Conservation (phyloP, 768 basidiomycete genomes). For the Kwoniella dejecticola region DNA sequence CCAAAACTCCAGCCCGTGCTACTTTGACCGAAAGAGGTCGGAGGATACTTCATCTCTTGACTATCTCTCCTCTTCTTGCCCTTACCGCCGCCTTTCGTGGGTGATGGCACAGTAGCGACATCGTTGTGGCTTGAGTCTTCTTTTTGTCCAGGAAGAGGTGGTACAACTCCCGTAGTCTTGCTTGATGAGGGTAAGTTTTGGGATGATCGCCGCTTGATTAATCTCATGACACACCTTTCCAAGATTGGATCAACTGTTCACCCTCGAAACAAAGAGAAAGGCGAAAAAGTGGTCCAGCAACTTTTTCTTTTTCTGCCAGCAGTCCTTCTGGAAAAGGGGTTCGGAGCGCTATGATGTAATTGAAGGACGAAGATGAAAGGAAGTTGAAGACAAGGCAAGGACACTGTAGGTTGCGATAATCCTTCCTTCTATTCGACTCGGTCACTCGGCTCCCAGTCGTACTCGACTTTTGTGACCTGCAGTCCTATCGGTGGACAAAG, state of each 20-base stretch:
- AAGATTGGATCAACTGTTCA: too few relatives aligned
- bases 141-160: neutral
- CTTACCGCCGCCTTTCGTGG: neutral
- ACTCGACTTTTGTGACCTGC: too few relatives aligned
- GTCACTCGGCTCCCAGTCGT: too few relatives aligned
- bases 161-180: neutral
- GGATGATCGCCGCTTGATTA: constrained; percentile 16
- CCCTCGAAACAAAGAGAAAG: too few relatives aligned
- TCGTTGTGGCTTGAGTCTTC: too few relatives aligned
- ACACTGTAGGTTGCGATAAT: too few relatives aligned
- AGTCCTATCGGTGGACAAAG: too few relatives aligned
- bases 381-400: neutral
- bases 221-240: constrained; percentile 1
- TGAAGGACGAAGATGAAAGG: neutral
- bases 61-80: constrained; percentile 13
- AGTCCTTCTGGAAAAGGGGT: too few relatives aligned
- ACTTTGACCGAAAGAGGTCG: constrained; percentile 12
- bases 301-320: too few relatives aligned
- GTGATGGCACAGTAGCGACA: too few relatives aligned
- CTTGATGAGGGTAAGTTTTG: constrained; percentile 6
- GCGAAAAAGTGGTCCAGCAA: too few relatives aligned
- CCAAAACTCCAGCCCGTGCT: constrained; percentile 16
- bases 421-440: too few relatives aligned
- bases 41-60: constrained; percentile 18
- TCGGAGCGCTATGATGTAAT: neutral